A percentile compares a stretch with the other conserved stretches of the same genome.
These are phyloP conservation scores for Raffaelea deltoideospora DNA, from an alignment of 2,329 filamentous ascomycete genomes.

Conservation along the genomic window DNA sequence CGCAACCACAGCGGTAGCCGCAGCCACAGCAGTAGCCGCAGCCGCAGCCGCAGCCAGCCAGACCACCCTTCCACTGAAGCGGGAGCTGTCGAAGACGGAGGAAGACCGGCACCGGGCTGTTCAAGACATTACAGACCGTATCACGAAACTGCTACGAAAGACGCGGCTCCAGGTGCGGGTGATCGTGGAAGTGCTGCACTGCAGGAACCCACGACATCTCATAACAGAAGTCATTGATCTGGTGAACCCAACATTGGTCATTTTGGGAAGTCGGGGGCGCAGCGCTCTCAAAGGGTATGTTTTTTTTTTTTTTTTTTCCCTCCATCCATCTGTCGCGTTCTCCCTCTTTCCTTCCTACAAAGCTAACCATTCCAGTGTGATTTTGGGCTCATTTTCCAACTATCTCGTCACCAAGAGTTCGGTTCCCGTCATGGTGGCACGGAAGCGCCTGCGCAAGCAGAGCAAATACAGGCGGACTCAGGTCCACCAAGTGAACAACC, in stretches of 20 bases:
- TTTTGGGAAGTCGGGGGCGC: conserved; percentile 79
- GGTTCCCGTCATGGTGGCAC: conserved; percentile 93
- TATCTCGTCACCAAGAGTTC: conserved; percentile 95
- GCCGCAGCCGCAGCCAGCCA: too few relatives aligned
- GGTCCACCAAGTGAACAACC: conserved; percentile 65
- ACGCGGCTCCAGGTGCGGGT: conserved; percentile 85
- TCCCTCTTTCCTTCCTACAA: conserved; percentile 3
- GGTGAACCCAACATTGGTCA: conserved; percentile 79
- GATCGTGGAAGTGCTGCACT: conserved; percentile 92
- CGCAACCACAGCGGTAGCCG: too few relatives aligned
- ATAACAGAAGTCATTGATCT: conserved; percentile 96
- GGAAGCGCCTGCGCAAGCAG: conserved; percentile 79
- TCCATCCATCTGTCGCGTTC: neutral
- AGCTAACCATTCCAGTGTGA: conserved; percentile 42
- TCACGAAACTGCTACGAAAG: conserved; percentile 75
- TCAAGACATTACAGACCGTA: conserved; percentile 69
- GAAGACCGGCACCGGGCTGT: conserved; percentile 68
- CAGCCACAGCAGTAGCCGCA: too few relatives aligned
- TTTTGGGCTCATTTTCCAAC: conserved; percentile 92
- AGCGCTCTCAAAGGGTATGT: conserved; percentile 85
- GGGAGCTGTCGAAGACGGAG: conserved; percentile 47
- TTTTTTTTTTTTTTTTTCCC: neutral
- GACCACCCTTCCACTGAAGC: conserved; percentile 22
- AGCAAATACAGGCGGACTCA: conserved; percentile 61
- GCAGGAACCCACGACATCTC: conserved; percentile 92